Conservation (phyloP, 169 alveolate genomes). For the Eimeria acervulina region DNA sequence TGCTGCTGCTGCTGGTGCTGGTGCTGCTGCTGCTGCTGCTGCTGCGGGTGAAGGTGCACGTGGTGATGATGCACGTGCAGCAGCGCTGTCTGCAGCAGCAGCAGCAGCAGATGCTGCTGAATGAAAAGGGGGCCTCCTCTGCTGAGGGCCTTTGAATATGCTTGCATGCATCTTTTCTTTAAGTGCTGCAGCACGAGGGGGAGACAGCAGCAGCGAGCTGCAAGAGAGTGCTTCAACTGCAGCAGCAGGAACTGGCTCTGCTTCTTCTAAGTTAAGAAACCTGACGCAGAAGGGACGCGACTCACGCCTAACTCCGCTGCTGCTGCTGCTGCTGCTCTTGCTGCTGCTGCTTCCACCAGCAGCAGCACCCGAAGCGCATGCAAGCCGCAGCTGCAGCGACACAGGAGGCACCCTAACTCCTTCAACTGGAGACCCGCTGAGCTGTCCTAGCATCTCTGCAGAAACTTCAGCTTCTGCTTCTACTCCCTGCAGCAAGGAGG, state of each 20-base stretch:
- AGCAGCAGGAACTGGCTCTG: slow-evolving; percentile 42
- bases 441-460: neutral
- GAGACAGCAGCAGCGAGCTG: slow-evolving; percentile 49
- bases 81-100: neutral
- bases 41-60: neutral
- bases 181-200: slow-evolving; percentile 23
- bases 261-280: slow-evolving; percentile 70
- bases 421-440: neutral
- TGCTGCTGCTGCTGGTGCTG: slow-evolving; percentile 11
- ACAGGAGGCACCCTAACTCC: slow-evolving; percentile 9
- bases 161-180: neutral
- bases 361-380: neutral
- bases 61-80: neutral
- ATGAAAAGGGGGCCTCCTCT: neutral
- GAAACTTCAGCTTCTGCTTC: slow-evolving; percentile 17
- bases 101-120: neutral
- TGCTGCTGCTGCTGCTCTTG: slow-evolving; percentile 46
- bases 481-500: neutral
- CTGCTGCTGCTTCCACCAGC: neutral
- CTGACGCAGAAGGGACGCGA: slow-evolving; percentile 40
- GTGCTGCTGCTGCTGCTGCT: neutral
- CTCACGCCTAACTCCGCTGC: neutral
- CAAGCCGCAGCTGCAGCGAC: slow-evolving; percentile 10
- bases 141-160: neutral
- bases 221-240: slow-evolving; percentile 48